These are phyloP conservation scores for Oxytropis ochrocephala DNA, from an alignment of 306 rosid species.

Conservation along the genomic window DNA sequence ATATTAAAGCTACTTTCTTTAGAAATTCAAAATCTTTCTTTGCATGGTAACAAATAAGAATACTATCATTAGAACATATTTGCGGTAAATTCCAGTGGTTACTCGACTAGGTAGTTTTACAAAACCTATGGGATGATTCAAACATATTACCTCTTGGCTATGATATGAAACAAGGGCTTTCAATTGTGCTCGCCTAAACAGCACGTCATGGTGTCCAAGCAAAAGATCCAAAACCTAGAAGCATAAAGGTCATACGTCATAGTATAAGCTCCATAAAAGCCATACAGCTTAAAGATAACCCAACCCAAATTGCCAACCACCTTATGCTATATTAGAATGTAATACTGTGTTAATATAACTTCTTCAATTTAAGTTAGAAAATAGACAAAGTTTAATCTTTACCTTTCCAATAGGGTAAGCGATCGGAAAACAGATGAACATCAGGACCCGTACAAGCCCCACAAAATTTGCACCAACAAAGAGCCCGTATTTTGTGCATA, in stretches of 20 bases:
- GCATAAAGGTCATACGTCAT: slow-evolving; percentile 16
- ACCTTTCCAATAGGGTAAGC: slow-evolving; percentile 87
- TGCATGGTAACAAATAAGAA: background rate
- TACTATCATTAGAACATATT: background rate
- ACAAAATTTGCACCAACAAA: slow-evolving; percentile 72
- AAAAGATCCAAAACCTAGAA: slow-evolving; percentile 69
- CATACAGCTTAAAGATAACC: background rate
- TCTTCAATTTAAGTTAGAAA: background rate
- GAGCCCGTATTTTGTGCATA: slow-evolving; percentile 77
- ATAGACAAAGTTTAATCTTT: slow-evolving; percentile 4
- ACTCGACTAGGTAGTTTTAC: slow-evolving; percentile 29
- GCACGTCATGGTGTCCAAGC: slow-evolving; percentile 75
- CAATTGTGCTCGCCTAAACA: slow-evolving; percentile 89
- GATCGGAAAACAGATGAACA: slow-evolving; percentile 76
- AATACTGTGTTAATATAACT: too few species aligned
- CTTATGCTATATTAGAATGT: background rate
- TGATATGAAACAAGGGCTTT: slow-evolving; percentile 92
- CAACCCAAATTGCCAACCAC: background rate
- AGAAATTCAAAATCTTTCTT: background rate
- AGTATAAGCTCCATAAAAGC: slow-evolving; percentile 16
- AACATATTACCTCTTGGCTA: slow-evolving; percentile 72
- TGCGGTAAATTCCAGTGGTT: slow-evolving; percentile 3
- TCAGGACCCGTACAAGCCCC: slow-evolving; percentile 69
- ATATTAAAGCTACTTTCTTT: background rate
- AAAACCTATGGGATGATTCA: slow-evolving; percentile 43